A percentile compares a stretch with the other conserved stretches of the same genome.
Conservation (phyloP, 2,329 filamentous ascomycete species). For the Sclerotiophoma versabilis region DNA sequence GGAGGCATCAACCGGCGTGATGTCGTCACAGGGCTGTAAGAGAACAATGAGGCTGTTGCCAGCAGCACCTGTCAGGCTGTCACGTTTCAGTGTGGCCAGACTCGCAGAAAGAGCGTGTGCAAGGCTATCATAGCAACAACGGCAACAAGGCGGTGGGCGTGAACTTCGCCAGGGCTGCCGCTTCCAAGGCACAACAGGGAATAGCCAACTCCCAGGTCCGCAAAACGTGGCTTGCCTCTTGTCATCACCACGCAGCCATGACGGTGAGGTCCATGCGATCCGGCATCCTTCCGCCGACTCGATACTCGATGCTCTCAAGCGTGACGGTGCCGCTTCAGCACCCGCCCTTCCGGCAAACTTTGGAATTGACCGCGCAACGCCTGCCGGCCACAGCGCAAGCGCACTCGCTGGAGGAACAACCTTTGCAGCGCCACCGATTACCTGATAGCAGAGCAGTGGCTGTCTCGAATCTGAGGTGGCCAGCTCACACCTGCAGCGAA, state of each 20-base stretch:
- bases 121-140: conserved; percentile 18
- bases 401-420: conserved; percentile 18
- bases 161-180: conserved; percentile 14
- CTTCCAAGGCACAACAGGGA: conserved; percentile 24
- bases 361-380: conserved; percentile 29
- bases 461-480: conserved; percentile 29
- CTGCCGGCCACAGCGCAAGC: conserved; percentile 31
- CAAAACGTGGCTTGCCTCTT: conserved; percentile 27
- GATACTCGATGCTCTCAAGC: conserved; percentile 35
- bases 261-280: conserved; percentile 31
- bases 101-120: conserved; percentile 6
- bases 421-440: conserved; percentile 24
- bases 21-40: conserved; percentile 21
- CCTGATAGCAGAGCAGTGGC: conserved; percentile 26
- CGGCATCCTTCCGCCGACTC: conserved; percentile 39
- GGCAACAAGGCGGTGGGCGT: conserved; percentile 8
- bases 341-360: conserved; percentile 44
- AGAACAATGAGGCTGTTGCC: conserved; percentile 14
- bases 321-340: conserved; percentile 41
- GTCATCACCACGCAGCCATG: conserved; percentile 40
- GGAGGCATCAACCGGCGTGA: conserved; percentile 9
- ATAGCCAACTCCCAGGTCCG: conserved; percentile 22
- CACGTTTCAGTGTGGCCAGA: conserved; percentile 11
- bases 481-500: conserved; percentile 40
- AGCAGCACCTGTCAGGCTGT: conserved; percentile 7